Evolutionary conservation across 2,329 filamentous ascomycete species (phyloP), one percentile per base, ranked within the genome.

Genomic region (Diaporthe capsici): DNA sequence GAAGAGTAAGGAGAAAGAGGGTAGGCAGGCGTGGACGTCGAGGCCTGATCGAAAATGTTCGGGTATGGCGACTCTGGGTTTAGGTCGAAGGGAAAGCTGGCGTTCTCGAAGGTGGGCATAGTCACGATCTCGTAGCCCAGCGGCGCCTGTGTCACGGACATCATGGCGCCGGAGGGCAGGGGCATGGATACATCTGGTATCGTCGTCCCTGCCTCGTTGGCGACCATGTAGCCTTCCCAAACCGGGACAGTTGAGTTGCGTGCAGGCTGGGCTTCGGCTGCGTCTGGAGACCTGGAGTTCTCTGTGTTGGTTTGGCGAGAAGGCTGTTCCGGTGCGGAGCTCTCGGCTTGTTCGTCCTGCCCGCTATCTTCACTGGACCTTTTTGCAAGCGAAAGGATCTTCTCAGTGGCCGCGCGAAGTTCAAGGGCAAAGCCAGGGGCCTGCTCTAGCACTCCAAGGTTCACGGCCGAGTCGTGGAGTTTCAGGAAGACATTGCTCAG

Each of bases 401-500:
- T 89, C 79, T 92, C 87, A 0, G 88, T 91, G 17, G 90, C 88
- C 6, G 85, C 83, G 65, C 88, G 88, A 17, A 95, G 85, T 70
- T 91, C 88, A 39, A 86, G 85, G 4, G 88, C 89, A 53, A 94
- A 87, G 22, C 89, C 87, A 0, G 92, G 89, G 10, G 89, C 86
- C 47, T 87, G 82, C 47, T 90, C 86, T 10, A 93, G 83, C 28
- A 94, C 80, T n/a, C 91, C 90, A 73, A 90, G 88, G 44, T 85
- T 83, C 31, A 92, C 81, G 3, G 91, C 89, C 53, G 89, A 89
- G 77, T 94, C 90, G 77, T 94, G 91, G 34, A 96, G 89, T 44
- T 86, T 87, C 78, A 92, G 86, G 79, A 97, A 95, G 0, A 91
- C 90, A 71, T 88, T 91, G 84, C 91, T 93, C 92, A 97, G 95